Evolutionary conservation across 2,329 filamentous ascomycete species (phyloP), one percentile per base, ranked within the genome.

Genomic region (Trichoderma cornu-damae): DNA sequence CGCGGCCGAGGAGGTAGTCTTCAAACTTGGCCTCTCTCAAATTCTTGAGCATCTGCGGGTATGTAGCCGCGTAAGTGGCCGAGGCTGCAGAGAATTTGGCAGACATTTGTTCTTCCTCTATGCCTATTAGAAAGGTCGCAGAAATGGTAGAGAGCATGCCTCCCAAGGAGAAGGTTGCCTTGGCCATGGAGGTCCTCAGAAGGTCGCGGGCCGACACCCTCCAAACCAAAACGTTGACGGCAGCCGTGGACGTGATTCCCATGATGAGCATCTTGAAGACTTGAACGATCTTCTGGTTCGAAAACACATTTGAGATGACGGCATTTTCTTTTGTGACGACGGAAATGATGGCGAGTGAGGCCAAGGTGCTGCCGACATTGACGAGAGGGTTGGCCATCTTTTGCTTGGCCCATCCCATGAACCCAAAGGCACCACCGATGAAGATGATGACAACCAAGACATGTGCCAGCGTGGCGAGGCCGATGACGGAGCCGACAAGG

Each of bases 241-340:
- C 68, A 20, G 86, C 84, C 1, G 87, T 84, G 47, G 80, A 82
- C n/a, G 79, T 72, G 28, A 90, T 85, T n/a, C 87, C 89, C 77
- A 90, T 85, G 24, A 88, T 69, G 40, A 93, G 78, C 79, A 92
- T 92, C 67, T 89, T 88, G 64, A 91, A 74, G 14, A 90, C 85
- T 46, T 66, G 65, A 1, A 60, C 59, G 22, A 66, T 63, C 46
- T 66, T 66, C 56, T 82, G 82, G 65, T 89, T 84, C 0, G 88
- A 90, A 66, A 95, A 89, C 38, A 85, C 83, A 6, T 87, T 88
- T 28, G 79, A 83, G 66, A 94, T 87, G 2, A 95, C 85, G 6
- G 89, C 85, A 38, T 88, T 90, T 71, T 96, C 91, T 71, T 92
- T 94, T 6, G 91, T 95, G 61, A 95, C 75, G 22, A 94, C 83